Conservation (phyloP, 805 yeast genomes). For the Clavispora vitiphila region DNA sequence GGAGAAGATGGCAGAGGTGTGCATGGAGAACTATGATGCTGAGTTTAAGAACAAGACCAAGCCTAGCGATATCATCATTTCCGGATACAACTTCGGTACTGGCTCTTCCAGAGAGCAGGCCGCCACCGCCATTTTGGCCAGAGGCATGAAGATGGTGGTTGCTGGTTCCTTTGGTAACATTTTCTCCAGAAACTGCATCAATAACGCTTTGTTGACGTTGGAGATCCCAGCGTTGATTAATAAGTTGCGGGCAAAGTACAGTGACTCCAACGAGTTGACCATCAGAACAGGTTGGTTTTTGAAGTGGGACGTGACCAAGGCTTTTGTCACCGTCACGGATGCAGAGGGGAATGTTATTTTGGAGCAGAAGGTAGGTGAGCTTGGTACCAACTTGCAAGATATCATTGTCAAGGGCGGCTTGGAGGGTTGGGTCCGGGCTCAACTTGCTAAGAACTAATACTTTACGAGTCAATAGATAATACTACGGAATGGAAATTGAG, state of each 20-base stretch:
- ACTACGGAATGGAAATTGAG: background rate
- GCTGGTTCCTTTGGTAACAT: conserved; percentile 98
- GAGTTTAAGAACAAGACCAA: conserved; percentile 79
- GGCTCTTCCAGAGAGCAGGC: conserved; percentile 99
- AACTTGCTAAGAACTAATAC: conserved; percentile 29
- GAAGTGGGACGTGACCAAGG: conserved; percentile 87
- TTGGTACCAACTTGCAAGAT: conserved; percentile 93
- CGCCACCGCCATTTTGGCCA: conserved; percentile 94
- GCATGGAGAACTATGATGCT: conserved; percentile 97
- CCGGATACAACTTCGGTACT: conserved; percentile 96
- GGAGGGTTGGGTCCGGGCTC: conserved; percentile 94
- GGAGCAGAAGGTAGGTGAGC: conserved; percentile 87
- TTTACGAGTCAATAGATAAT: background rate
- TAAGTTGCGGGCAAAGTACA: conserved; percentile 66
- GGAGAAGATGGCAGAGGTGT: conserved; percentile 96
- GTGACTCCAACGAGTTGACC: conserved; percentile 63
- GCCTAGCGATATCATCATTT: conserved; percentile 83
- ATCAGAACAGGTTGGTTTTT: conserved; percentile 92
- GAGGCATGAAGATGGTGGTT: conserved; percentile 88
- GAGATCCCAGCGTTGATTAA: conserved; percentile 87
- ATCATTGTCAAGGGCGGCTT: conserved; percentile 96
- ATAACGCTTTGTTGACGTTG: conserved; percentile 89
- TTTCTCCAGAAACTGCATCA: conserved; percentile 91
- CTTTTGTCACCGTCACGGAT: conserved; percentile 75
- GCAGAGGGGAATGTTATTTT: conserved; percentile 56